A percentile compares a stretch with the other conserved stretches of the same genome.
phyloP scores from a whole-genome alignment of 2,329 filamentous ascomycete genomes.

The Diaporthe humulicola region DNA sequence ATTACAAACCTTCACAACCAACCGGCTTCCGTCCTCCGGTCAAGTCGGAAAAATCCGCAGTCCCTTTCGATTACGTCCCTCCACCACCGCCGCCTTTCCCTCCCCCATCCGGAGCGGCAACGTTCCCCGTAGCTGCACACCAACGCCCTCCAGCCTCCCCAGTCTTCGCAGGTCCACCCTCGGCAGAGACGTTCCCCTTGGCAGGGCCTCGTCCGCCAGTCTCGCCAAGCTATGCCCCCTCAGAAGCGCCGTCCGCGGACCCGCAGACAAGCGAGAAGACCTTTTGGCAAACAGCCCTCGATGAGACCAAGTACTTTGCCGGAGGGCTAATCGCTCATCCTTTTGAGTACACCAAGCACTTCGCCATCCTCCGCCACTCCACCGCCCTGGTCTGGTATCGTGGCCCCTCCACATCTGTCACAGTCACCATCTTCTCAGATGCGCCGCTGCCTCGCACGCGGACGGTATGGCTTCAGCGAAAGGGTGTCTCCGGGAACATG shows the following conservation, averaged over 20 bases:
- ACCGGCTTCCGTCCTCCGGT: not conserved
- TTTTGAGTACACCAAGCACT: slow-evolving; percentile 74
- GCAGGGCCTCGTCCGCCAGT: not conserved
- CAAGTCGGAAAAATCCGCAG: slow-evolving; percentile 8
- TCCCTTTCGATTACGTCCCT: not conserved
- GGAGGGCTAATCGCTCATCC: slow-evolving; percentile 75
- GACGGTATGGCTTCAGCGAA: slow-evolving; percentile 76
- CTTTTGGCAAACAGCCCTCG: slow-evolving; percentile 62
- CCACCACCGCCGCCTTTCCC: not conserved
- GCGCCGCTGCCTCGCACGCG: slow-evolving; percentile 67
- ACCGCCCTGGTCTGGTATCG: slow-evolving; percentile 75
- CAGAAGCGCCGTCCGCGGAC: not conserved
- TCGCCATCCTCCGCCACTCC: slow-evolving; percentile 76
- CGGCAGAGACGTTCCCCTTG: not conserved
- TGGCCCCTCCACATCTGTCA: slow-evolving; percentile 73
- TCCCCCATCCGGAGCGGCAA: not conserved
- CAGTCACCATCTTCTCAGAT: slow-evolving; percentile 75
- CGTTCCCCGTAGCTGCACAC: slow-evolving; percentile 5
- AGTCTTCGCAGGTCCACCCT: not conserved
- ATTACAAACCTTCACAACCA: slow-evolving; percentile 1
- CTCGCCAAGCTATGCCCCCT: not conserved
- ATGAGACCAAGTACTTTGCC: slow-evolving; percentile 75
- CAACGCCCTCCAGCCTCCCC: slow-evolving; percentile 5
- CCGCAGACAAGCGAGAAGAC: slow-evolving; percentile 37
- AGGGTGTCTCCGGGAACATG: slow-evolving; percentile 76